Evolutionary conservation across 257 asterid species (phyloP).

Genomic region (Striga asiatica): DNA sequence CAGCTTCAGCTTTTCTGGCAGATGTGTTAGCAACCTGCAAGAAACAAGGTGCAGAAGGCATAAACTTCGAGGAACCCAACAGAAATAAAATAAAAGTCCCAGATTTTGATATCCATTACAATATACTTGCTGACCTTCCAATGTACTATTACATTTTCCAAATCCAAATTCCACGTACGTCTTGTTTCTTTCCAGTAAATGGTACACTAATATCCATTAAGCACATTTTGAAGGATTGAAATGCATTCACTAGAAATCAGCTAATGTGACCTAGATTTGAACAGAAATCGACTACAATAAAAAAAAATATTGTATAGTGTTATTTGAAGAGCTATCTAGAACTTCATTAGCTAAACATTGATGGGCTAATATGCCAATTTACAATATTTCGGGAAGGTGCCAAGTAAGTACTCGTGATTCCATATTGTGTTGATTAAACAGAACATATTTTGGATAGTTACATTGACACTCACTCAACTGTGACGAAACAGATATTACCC

Average conservation of each 20-base stretch:
- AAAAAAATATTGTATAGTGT: too few species aligned
- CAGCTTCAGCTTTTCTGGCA: slow-evolving; percentile 53
- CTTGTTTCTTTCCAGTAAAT: background rate
- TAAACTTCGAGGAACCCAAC: background rate
- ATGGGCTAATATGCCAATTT: background rate
- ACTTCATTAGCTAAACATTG: background rate
- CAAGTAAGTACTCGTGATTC: background rate
- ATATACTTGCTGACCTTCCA: background rate
- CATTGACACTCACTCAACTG: background rate
- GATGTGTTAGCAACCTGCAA: slow-evolving; percentile 60
- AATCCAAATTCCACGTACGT: too few species aligned
- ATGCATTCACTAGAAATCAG: background rate
- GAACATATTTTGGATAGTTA: background rate
- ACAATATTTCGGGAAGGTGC: background rate
- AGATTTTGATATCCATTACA: background rate
- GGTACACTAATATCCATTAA: too few species aligned
- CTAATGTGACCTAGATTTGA: background rate
- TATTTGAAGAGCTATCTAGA: background rate
- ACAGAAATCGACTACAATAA: too few species aligned
- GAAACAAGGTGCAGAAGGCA: background rate
- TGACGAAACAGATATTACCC: background rate
- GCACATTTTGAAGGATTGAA: too few species aligned
- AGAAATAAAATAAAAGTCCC: background rate
- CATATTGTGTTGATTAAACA: background rate
- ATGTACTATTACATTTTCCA: background rate